Base-by-base conservation (phyloP, 1,284 basidiomycete species). In the Takashimella koratensis region DNA sequence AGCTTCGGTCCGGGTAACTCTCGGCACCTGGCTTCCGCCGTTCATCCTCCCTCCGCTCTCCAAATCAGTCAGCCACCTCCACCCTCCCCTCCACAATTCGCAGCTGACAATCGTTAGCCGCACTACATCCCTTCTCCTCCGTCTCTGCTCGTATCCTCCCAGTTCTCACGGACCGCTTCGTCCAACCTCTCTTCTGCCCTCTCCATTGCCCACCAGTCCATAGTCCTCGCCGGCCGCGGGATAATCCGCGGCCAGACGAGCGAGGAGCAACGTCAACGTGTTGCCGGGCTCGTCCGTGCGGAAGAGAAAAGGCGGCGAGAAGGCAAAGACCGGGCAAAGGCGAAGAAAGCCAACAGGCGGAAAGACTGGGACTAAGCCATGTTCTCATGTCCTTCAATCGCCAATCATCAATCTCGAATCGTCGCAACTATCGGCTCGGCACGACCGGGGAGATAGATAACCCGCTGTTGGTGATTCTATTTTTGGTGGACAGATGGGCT, bases 71-170 rank as follows among this genome's bases (percentile, higher is more conserved):
- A 60, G 73, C 68, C 46, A 4, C 40, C 27, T 43, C 26, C 22
- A 19, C 23, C 19, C 26, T 50, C 42, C 30, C 19, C 40, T 43
- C 24, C 26, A n/a, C n/a, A n/a, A n/a, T n/a, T n/a, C n/a, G n/a
- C 21, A 13, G 23, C n/a, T 47, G 3, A 6, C 40, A 21, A 43
- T 23, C 4, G 20, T 13, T 53, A 75, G 72, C 62, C 70, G 23
- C 58, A 71, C 58, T 75, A 69, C 58, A 61, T 68, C 41, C 40
- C 63, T n/a, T 51, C 49, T 40, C 66, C 73, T 2, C 70, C 73
- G 2, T 58, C 62, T 5, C 55, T 75, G 8, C 63, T 73, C 8
- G 53, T 76, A 20, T 52, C 64, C 19, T 67, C 68, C n/a, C 73
- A 74, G 45, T 39, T 26, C 1, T 60, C 68, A 12, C 65, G 73